Percentiles rank a stretch among this genome's conserved stretches.
Evolutionary conservation across 2,329 filamentous ascomycete genomes (phyloP).

Genomic region (Didymella segeticola): DNA sequence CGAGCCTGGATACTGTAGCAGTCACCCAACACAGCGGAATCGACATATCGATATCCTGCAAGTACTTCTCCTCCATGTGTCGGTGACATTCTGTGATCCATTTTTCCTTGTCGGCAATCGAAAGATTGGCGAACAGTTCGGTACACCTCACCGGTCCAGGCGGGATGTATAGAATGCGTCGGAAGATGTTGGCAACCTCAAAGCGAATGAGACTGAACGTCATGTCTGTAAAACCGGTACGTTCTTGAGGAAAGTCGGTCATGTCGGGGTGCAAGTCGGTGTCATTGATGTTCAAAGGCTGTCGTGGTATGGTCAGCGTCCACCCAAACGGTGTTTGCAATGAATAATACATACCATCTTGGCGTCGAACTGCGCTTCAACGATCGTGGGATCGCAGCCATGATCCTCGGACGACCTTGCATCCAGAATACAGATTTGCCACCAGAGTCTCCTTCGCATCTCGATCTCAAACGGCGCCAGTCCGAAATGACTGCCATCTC

Average conservation of each 20-base stretch:
- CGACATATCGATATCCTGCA: slow-evolving; percentile 60
- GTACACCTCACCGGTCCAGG: slow-evolving; percentile 52
- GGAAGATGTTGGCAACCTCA: slow-evolving; percentile 58
- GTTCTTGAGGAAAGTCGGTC: slow-evolving; percentile 56
- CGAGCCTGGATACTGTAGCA: slow-evolving; percentile 71
- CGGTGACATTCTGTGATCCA: slow-evolving; percentile 58
- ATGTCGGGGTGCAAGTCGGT: slow-evolving; percentile 58
- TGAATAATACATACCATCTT: slow-evolving; percentile 48
- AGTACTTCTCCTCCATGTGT: slow-evolving; percentile 57
- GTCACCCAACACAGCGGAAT: slow-evolving; percentile 72
- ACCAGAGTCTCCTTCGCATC: slow-evolving; percentile 66
- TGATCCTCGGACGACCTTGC: slow-evolving; percentile 68
- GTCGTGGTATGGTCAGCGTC: slow-evolving; percentile 12
- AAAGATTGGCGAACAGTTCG: slow-evolving; percentile 53
- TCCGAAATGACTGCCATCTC: slow-evolving; percentile 63
- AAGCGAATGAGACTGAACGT: slow-evolving; percentile 62
- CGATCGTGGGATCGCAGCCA: slow-evolving; percentile 67
- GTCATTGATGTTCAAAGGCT: slow-evolving; percentile 65
- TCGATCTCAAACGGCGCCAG: slow-evolving; percentile 67
- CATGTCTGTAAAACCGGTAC: slow-evolving; percentile 64
- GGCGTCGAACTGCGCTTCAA: slow-evolving; percentile 66
- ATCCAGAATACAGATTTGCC: slow-evolving; percentile 66
- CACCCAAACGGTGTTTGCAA: accelerated
- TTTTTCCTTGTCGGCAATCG: slow-evolving; percentile 56
- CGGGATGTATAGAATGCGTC: slow-evolving; percentile 54